Evolutionary conservation across 208 protist genomes (phyloP).

Genomic region (Blastocrithidia nonstop): DNA sequence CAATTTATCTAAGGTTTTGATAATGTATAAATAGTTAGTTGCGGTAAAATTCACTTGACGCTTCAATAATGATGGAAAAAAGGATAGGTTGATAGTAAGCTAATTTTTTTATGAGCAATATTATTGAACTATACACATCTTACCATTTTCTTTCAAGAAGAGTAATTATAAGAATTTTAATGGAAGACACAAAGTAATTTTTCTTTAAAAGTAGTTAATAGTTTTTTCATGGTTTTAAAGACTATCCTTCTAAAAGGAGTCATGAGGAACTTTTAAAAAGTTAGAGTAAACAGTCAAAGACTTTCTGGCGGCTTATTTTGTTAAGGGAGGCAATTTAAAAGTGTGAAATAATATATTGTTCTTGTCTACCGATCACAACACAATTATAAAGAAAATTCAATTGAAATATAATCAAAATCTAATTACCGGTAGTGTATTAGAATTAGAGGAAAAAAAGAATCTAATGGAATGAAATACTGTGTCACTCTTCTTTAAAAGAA

Average conservation of each 20-base stretch:
- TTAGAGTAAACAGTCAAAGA: neutral
- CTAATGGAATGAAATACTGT: no score
- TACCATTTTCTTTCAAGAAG: no score
- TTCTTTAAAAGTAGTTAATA: no score
- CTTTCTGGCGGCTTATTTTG: neutral
- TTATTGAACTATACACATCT: slow-evolving; percentile 1
- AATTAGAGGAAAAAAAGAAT: no score
- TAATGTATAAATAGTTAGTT: neutral
- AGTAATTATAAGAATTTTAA: slow-evolving; percentile 1
- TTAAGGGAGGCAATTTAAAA: neutral
- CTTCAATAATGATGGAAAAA: neutral
- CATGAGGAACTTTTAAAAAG: neutral
- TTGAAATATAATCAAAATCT: neutral
- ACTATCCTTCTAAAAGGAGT: neutral
- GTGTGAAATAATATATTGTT: slow-evolving; percentile 1
- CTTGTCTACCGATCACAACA: no score
- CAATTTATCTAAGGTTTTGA: neutral
- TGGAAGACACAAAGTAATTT: neutral
- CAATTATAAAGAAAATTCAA: no score
- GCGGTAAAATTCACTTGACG: neutral
- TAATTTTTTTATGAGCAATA: slow-evolving; percentile 1
- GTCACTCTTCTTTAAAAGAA: no score
- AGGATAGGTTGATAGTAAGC: neutral
- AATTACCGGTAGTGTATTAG: neutral
- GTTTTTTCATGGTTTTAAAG: no score